Base-by-base conservation (phyloP, 306 rosid genomes). In the Quercus ilex region DNA sequence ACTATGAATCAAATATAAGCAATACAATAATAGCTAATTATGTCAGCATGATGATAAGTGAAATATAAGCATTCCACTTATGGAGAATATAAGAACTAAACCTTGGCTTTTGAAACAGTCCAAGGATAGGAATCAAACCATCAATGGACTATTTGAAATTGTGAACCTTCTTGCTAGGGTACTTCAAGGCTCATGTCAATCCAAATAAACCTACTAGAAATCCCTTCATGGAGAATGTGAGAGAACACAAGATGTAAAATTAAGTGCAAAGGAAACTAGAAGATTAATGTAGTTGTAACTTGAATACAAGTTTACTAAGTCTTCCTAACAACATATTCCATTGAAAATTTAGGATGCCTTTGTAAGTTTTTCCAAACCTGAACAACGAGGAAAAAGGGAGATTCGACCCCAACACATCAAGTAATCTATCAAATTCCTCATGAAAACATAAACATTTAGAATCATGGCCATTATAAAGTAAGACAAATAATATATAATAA, bases 151-250 rank as follows among this genome's bases (percentile, higher is more conserved):
- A 74, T 94, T 94, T 49, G 92, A 85, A 87, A 95, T 89, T 74
- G 95, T 92, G 12, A 92, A 87, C 86, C 91, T 92, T 85, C 88
- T 84, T 85, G 91, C 88, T 92, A 26, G 87, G 86, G 83, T 91
- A 91, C 82, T 95, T 95, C 83, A 91, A 59, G 53, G 91, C 97
- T 97, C 97, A 92, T 31, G 99, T 95, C 77, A 95, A 77, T 77
- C 97, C 99, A 80, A 90, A 95, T 25, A 97, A 94, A 82, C 99
- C 99, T 78, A 95, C 99, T 75, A 95, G 92, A 87, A 91, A 95
- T 41, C 99, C 99, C 99, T 94, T 90, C 74, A 87, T 78, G 31
- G 31, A 30, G 31, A 30, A 30, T 30, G 31, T 30, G 31, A 30
- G 31, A 30, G 31, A 30, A 30, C 31, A 30, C 31, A 4, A 30